phyloP scores from a whole-genome alignment of 2,329 filamentous ascomycete species.

The Tothia fuscella region DNA sequence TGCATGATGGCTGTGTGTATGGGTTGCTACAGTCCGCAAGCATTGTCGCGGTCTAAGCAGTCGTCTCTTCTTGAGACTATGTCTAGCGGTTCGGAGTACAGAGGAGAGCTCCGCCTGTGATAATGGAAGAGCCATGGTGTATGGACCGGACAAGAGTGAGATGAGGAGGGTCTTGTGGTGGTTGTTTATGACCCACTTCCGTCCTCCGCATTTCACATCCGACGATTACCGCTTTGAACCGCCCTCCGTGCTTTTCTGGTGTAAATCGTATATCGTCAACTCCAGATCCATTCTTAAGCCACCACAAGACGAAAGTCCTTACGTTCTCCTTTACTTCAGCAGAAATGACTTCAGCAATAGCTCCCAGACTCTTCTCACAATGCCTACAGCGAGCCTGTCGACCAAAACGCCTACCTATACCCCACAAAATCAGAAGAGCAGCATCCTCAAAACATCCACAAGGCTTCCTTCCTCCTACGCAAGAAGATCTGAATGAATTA shows the following conservation, averaged over 20 bases:
- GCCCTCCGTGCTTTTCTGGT: too few relatives aligned
- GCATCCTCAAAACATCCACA: slow-evolving; percentile 59
- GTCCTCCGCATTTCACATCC: too few relatives aligned
- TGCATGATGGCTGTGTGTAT: slow-evolving; percentile 71
- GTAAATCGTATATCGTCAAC: too few relatives aligned
- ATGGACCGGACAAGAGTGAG: background rate
- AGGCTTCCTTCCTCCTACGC: slow-evolving; percentile 56
- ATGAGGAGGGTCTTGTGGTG: background rate
- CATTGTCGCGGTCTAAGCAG: slow-evolving; percentile 1
- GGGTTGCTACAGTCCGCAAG: slow-evolving; percentile 47
- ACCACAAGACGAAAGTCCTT: too few relatives aligned
- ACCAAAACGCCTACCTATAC: slow-evolving; percentile 15
- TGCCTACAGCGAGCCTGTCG: slow-evolving; percentile 25
- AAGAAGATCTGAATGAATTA: slow-evolving; percentile 65
- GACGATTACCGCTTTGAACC: too few relatives aligned
- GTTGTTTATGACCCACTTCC: too few relatives aligned
- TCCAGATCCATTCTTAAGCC: too few relatives aligned
- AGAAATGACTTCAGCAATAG: slow-evolving; percentile 22
- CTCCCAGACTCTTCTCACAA: slow-evolving; percentile 25
- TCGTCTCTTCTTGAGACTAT: background rate
- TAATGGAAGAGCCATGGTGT: slow-evolving; percentile 1
- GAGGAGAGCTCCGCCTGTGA: too few relatives aligned
- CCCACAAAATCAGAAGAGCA: slow-evolving; percentile 18
- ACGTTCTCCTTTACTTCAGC: slow-evolving; percentile 13
- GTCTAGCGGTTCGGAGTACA: background rate